These are phyloP conservation scores for Alternaria gaisen DNA, from an alignment of 2,329 filamentous ascomycete species.

Conservation along the genomic window DNA sequence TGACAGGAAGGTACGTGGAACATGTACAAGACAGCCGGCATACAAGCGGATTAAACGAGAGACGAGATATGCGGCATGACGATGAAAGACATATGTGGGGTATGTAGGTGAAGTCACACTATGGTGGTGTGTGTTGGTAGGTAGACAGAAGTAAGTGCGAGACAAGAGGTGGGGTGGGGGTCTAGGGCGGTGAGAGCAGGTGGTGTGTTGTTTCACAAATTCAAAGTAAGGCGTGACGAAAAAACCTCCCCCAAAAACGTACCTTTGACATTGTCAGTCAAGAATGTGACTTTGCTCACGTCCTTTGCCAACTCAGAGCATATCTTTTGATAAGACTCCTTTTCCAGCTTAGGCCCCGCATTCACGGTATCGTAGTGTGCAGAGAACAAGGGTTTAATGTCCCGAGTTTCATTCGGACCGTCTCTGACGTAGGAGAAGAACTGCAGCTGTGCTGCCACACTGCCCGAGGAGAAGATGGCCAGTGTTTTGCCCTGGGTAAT, in stretches of 20 bases:
- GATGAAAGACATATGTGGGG: neutral
- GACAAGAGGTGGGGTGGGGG: slow-evolving; percentile 18
- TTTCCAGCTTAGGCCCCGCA: slow-evolving; percentile 76
- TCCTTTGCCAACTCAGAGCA: slow-evolving; percentile 57
- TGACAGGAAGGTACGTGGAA: slow-evolving; percentile 9
- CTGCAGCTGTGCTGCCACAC: slow-evolving; percentile 80
- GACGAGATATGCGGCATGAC: slow-evolving; percentile 11
- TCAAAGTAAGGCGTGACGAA: too few relatives aligned
- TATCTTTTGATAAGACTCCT: slow-evolving; percentile 73
- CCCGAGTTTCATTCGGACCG: slow-evolving; percentile 50
- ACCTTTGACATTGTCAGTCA: slow-evolving; percentile 79
- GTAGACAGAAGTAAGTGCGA: neutral
- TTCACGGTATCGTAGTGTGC: slow-evolving; percentile 77
- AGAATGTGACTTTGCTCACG: slow-evolving; percentile 71
- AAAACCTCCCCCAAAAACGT: slow-evolving; percentile 19
- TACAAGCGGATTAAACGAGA: neutral
- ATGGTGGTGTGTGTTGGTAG: slow-evolving; percentile 5
- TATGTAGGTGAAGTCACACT: slow-evolving; percentile 1
- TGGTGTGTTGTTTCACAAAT: slow-evolving; percentile 20
- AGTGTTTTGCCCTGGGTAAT: slow-evolving; percentile 61
- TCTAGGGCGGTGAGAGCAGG: slow-evolving; percentile 5
- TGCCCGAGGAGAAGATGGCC: slow-evolving; percentile 84
- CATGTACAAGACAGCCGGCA: neutral
- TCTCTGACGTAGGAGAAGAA: slow-evolving; percentile 70
- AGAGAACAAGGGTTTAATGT: slow-evolving; percentile 49